A percentile compares a stretch with the other conserved stretches of the same genome.
Conservation (phyloP, 2,329 filamentous ascomycete species). For the Thielaviopsis euricoi region DNA sequence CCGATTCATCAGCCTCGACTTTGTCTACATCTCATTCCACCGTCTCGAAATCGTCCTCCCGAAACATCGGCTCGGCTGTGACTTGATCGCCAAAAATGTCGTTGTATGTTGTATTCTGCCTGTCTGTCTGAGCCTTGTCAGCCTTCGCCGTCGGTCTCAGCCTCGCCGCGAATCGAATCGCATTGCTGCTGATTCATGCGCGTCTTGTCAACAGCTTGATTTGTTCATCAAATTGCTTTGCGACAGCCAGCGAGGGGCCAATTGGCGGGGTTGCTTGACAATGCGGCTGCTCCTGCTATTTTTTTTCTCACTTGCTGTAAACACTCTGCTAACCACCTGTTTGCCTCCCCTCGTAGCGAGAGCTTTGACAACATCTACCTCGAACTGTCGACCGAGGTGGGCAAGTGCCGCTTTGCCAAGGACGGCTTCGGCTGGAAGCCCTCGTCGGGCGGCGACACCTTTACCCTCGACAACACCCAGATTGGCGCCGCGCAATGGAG, state of each 20-base stretch:
- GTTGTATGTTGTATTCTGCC: neutral
- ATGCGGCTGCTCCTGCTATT: neutral
- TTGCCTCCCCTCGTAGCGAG: conserved; percentile 37
- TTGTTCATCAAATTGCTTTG: neutral
- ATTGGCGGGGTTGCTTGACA: neutral
- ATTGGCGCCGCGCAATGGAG: conserved; percentile 88
- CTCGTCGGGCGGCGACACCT: conserved; percentile 70
- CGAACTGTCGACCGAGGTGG: conserved; percentile 80
- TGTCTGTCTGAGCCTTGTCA: neutral
- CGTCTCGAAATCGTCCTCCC: neutral
- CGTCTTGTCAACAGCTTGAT: no score
- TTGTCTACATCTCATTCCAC: neutral
- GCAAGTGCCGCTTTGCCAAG: conserved; percentile 89
- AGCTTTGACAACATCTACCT: conserved; percentile 96
- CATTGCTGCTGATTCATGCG: no score
- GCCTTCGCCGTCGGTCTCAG: neutral
- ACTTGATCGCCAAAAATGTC: conserved; percentile 7
- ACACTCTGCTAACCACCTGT: neutral
- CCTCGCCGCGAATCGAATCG: neutral
- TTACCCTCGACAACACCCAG: conserved; percentile 77
- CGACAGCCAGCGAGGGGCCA: neutral
- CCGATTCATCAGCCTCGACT: neutral
- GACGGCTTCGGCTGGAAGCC: conserved; percentile 94
- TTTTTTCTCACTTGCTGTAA: neutral
- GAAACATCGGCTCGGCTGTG: neutral